Evolutionary conservation across 75 land plant species (phyloP), one percentile per base, ranked within the genome.

Genomic region (Pinus taeda): DNA sequence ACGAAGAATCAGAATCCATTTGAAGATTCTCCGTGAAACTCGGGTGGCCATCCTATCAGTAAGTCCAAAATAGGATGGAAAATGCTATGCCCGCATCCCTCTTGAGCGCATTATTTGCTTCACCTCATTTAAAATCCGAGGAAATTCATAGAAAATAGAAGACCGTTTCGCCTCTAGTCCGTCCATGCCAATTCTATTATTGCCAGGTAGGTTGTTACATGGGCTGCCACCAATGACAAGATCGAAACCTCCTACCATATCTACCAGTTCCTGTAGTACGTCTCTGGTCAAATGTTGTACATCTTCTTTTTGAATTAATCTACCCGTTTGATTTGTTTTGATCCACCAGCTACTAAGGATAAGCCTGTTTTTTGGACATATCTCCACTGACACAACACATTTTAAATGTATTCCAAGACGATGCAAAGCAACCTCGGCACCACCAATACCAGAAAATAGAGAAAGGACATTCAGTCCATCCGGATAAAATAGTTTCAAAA

Each of bases 221-320:
- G 98, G 98, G 61, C 92, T 88, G 6, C 98, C 98, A 36, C 98
- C 98, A 61, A 95, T 72, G 15, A 95, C 78, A 2, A 95, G 79
- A 81, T 95, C 97, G 76, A 95, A 95, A 12, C 94, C 94, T 8
- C 92, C 94, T 63, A 78, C 71, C 56, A 17, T 37, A 22, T 76
- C 70, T 17, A 95, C 83, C 9, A 88, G 17, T 6, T 82, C 57
- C 69, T 80, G 79, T 8, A 95, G 62, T 20, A 36, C 57, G 4
- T 87, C 86, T 4, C 60, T 79, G 60, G 66, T 79, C 37, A 93
- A 60, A 11, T 83, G 53, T 71, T 86, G 88, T 4, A 95, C 89
- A 57, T 95, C 93, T 4, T 77, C 86, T 29, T 84, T 69, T 57
- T 89, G 83, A 39, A 90, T 82, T 75, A 93, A 67, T 9, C 22